These are phyloP conservation scores for Sporothrix globosa DNA, from an alignment of 2,329 filamentous ascomycete genomes.

Conservation along the genomic window DNA sequence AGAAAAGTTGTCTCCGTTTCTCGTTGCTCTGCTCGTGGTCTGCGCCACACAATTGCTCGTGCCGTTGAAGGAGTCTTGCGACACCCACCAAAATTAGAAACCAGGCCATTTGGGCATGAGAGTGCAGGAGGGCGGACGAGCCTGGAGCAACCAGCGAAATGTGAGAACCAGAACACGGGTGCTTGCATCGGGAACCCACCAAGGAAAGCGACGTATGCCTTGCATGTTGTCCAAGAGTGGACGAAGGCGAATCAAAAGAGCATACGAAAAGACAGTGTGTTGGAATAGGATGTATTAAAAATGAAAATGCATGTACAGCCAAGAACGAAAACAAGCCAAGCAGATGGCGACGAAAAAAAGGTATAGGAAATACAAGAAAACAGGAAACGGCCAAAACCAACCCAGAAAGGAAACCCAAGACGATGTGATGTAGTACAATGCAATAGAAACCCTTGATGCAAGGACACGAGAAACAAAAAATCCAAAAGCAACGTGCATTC, in stretches of 20 bases:
- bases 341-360: slow-evolving; percentile 14
- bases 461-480: background rate
- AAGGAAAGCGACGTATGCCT: slow-evolving; percentile 4
- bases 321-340: background rate
- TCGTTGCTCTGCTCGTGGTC: background rate
- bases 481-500: background rate
- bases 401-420: background rate
- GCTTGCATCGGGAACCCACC: background rate
- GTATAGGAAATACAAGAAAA: slow-evolving; percentile 9
- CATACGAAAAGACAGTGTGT: background rate
- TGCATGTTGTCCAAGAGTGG: background rate
- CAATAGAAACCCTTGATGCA: background rate
- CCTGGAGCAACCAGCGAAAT: background rate
- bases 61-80: slow-evolving; percentile 3
- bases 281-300: background rate
- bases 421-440: background rate
- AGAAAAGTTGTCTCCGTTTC: background rate
- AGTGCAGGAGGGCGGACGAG: background rate
- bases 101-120: background rate
- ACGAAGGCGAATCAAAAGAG: background rate
- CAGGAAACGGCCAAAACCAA: background rate
- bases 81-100: slow-evolving; percentile 6
- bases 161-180: background rate
- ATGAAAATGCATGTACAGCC: background rate
- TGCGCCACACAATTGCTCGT: background rate